Conservation (phyloP, 73 alveolate species). For the Tetrahymena elliotti region DNA sequence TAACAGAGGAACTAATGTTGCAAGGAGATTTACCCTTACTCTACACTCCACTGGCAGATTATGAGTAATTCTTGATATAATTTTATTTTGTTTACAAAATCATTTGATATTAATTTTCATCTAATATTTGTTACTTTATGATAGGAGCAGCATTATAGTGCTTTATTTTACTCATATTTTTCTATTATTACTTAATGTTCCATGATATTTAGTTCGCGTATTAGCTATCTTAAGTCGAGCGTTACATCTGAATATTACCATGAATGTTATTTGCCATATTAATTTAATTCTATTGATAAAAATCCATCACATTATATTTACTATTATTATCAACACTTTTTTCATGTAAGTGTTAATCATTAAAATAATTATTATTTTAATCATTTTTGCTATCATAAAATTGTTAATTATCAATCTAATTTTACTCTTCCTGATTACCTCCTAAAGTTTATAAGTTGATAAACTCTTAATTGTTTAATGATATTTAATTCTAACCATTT, state of each 20-base stretch:
- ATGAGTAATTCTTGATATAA: not conserved
- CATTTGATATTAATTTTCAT: not conserved
- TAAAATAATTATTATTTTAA: not conserved
- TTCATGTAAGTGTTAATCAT: not conserved
- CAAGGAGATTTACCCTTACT: not conserved
- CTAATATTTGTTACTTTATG: not conserved
- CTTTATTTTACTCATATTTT: not conserved
- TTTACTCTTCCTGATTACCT: not conserved
- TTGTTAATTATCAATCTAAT: not conserved
- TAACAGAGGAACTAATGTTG: not conserved
- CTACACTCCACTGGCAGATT: not conserved
- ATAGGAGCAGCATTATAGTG: not conserved
- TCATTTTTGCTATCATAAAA: not conserved
- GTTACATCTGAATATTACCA: no score
- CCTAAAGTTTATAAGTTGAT: not conserved
- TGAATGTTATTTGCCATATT: no score
- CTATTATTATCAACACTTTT: not conserved
- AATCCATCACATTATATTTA: not conserved
- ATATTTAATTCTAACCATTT: no score
- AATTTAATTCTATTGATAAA: not conserved
- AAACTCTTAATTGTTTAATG: not conserved
- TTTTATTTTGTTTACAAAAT: not conserved
- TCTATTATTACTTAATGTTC: not conserved
- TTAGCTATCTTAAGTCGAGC: not conserved
- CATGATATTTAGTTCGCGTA: not conserved